A percentile compares a stretch with the other conserved stretches of the same genome.
Evolutionary conservation across 192 early-diverging fungal species (phyloP).

Genomic region (Cladochytrium replicatum): DNA sequence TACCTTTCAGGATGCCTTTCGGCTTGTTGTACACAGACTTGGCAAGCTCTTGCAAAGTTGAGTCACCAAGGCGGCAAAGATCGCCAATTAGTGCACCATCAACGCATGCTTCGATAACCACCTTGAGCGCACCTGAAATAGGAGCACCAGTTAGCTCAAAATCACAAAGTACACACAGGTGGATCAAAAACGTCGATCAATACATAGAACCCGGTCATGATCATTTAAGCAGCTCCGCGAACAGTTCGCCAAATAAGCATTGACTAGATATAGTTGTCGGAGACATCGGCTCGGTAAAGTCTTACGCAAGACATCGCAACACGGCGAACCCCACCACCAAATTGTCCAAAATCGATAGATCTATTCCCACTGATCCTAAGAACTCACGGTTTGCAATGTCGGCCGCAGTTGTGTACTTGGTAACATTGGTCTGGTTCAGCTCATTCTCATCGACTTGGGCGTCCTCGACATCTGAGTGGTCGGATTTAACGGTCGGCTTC

Average conservation of each 20-base stretch:
- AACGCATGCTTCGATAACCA: constrained; percentile 56
- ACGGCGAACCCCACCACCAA: no score
- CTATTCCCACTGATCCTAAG: no score
- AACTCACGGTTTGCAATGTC: constrained; percentile 78
- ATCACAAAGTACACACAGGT: no score
- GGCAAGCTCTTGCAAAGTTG: constrained; percentile 63
- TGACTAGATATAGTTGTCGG: no score
- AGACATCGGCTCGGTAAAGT: no score
- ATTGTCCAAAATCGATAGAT: no score
- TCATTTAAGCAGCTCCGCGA: no score
- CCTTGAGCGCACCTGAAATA: constrained; percentile 58
- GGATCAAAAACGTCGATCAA: neutral
- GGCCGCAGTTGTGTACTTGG: constrained; percentile 88
- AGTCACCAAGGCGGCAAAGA: constrained; percentile 82
- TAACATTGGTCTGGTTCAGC: constrained; percentile 60
- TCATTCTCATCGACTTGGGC: constrained; percentile 31
- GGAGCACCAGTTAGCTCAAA: no score
- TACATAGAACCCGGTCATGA: no score
- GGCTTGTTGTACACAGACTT: constrained; percentile 74
- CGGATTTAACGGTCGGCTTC: no score
- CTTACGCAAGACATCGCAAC: no score
- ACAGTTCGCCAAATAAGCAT: no score
- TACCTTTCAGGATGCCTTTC: constrained; percentile 66
- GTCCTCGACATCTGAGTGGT: constrained; percentile 8
- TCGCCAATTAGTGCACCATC: constrained; percentile 78